Percentiles rank a stretch among this genome's conserved stretches.
These are phyloP conservation scores for Prillingera fragicola DNA, from an alignment of 1,284 basidiomycete species.

Conservation along the genomic window DNA sequence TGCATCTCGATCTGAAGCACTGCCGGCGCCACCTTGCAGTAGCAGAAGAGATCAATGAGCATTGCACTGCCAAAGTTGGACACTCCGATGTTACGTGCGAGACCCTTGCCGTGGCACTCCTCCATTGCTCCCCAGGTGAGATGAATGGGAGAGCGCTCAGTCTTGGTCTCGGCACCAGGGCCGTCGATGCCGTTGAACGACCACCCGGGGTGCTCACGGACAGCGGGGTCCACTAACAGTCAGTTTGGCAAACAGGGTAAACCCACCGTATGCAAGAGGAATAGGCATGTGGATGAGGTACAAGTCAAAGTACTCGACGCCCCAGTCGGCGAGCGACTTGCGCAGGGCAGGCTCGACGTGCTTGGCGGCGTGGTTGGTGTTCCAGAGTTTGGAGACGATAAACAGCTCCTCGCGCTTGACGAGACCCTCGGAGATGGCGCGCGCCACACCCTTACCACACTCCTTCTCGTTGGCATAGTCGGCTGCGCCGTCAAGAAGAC, in stretches of 20 bases:
- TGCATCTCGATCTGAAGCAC: slow-evolving; percentile 72
- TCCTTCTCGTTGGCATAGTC: slow-evolving; percentile 51
- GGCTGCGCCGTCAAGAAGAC: slow-evolving; percentile 49
- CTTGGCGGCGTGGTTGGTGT: slow-evolving; percentile 52
- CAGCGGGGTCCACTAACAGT: slow-evolving; percentile 3
- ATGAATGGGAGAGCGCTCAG: slow-evolving; percentile 36
- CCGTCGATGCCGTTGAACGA: slow-evolving; percentile 58
- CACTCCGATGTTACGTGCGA: no score
- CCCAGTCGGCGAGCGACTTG: slow-evolving; percentile 55
- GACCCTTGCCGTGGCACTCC: no score
- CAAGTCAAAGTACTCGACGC: slow-evolving; percentile 59
- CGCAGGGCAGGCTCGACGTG: slow-evolving; percentile 12
- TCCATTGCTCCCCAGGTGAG: slow-evolving; percentile 69
- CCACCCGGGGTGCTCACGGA: slow-evolving; percentile 42
- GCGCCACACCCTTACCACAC: slow-evolving; percentile 62
- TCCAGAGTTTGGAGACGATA: slow-evolving; percentile 62
- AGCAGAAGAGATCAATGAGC: slow-evolving; percentile 50
- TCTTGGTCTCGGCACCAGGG: slow-evolving; percentile 38
- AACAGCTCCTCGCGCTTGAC: slow-evolving; percentile 58
- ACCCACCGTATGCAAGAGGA: no score
- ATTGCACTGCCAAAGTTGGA: slow-evolving; percentile 57
- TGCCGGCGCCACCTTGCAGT: slow-evolving; percentile 64
- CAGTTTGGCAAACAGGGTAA: not conserved
- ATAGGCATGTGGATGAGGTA: slow-evolving; percentile 69
- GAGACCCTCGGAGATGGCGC: slow-evolving; percentile 53